Evolutionary conservation across 176 grass and related monocot genomes (phyloP), one percentile per base, ranked within the genome.

Genomic region (Chloris gayana): DNA sequence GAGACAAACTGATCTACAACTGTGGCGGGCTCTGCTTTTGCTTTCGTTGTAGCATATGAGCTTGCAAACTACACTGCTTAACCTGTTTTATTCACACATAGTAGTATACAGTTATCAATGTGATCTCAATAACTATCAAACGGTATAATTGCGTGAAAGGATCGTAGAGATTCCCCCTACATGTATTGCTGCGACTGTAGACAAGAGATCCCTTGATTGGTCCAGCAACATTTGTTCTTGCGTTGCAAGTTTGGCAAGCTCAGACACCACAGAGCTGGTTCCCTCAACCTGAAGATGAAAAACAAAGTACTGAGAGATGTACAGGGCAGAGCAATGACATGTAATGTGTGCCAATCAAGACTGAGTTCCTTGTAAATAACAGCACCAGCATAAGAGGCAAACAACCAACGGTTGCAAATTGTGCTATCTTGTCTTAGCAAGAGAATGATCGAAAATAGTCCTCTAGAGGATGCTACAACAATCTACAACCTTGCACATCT

Each of bases 61-160:
- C 83, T 83, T 93, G 83, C 76, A 99, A 71, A 78, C 93, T 93
- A 82, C 91, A 99, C n/a, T 91, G 89, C 58, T 91, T 99, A 10
- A 96, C 93, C 93, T 99, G 86, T 65, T 82, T 91, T n/a, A n/a
- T n/a, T 91, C 75, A 33, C 33, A 82, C 76, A 6, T 19, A 45
- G 1, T 35, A 35, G 35, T 38, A 67, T 19, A 73, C 38, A 56
- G 60, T 85, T 74, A 78, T 34, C 64, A 68, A 9, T 1, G 14
- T 58, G 7, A 59, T 46, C 22, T 42, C 57, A 59, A 76, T 32
- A 78, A 14, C 19, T 47, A 22, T 47, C 7, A 2, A 46, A 78
- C 10, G n/a, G 26, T 6, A 51, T 0, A 85, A 79, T 0, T 11
- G 50, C 34, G 39, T 10, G 63, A 51, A 73, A 72, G 12, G 15